phyloP scores from a whole-genome alignment of 768 basidiomycete genomes.

The Leccinum subgranulosum region DNA sequence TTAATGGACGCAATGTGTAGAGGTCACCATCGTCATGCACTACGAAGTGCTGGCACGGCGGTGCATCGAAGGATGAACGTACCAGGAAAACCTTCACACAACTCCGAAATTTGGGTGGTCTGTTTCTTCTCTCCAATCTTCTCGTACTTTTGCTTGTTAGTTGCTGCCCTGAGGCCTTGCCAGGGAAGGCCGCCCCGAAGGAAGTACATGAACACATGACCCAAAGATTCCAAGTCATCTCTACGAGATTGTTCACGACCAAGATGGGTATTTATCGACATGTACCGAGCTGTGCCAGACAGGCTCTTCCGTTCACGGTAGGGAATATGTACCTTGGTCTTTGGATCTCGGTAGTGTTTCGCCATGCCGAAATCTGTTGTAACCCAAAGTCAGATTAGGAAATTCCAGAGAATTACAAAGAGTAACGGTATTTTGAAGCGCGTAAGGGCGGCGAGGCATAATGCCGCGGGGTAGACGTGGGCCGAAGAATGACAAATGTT shows the following conservation, averaged over 20 bases:
- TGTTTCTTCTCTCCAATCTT: slow-evolving; percentile 99
- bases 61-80: slow-evolving; percentile 23
- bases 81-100: slow-evolving; percentile 97
- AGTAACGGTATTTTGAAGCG: neutral
- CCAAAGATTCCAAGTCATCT: slow-evolving; percentile 94
- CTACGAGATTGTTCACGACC: slow-evolving; percentile 93
- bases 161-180: slow-evolving; percentile 96
- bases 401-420: neutral
- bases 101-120: slow-evolving; percentile 83
- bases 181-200: slow-evolving; percentile 93
- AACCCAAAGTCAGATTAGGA: slow-evolving; percentile 6
- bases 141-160: slow-evolving; percentile 99
- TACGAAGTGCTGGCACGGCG: neutral
- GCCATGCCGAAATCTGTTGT: slow-evolving; percentile 96
- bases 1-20: neutral
- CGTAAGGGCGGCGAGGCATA: neutral
- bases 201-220: slow-evolving; percentile 99
- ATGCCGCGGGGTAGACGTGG: neutral
- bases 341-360: slow-evolving; percentile 98
- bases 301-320: slow-evolving; percentile 97
- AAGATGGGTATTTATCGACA: slow-evolving; percentile 99
- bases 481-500: slow-evolving; percentile 8
- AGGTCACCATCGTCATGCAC: neutral
- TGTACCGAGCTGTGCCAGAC: slow-evolving; percentile 96
- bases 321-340: slow-evolving; percentile 97